Base-by-base conservation (phyloP, 768 basidiomycete species). In the Hygrocybe coccinea region DNA sequence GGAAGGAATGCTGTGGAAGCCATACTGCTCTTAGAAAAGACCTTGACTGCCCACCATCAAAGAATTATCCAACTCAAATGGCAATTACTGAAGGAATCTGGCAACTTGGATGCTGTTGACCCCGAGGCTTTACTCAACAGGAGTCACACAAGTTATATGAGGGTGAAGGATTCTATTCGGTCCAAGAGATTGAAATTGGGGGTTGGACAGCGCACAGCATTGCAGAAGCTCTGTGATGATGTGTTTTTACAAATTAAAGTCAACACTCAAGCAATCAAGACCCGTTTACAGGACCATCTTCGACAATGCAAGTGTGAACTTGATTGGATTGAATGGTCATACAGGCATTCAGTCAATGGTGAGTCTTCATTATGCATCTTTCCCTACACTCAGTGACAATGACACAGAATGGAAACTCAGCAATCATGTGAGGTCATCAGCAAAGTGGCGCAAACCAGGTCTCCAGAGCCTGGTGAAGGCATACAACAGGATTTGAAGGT, bases 301-400 rank as follows among this genome's bases (percentile, higher is more conserved):
- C 53, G 60, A 3, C 47, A 61, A 12, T 49, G 59, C 2, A 71
- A 69, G 54, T 71, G 68, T 62, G 68, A 70, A 53, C 24, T 65
- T 21, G 64, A 69, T 8, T 36, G 54, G 11, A 33, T 67, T 0
- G 60, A 70, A 54, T 39, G 63, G 9, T 47, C 63, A 45, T 59
- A 56, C 54, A 39, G 56, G 5, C 64, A 24, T 22, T 47, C 49
- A 59, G 41, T 57, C 57, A 61, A 56, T 50, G 57, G 69, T 68
- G 55, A 34, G 39, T 24, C 12, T 43, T 12, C 9, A 44, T 17
- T n/a, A n/a, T n/a, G n/a, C n/a, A n/a, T n/a, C n/a, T n/a, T n/a
- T n/a, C n/a, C n/a, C n/a, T n/a, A n/a, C n/a, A n/a, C n/a, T n/a
- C n/a, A n/a, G n/a, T n/a, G n/a, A n/a, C n/a, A n/a, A n/a, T n/a